A percentile compares a stretch with the other conserved stretches of the same genome.
phyloP scores from a whole-genome alignment of 345 rosid genomes.

The Geranium brycei region DNA sequence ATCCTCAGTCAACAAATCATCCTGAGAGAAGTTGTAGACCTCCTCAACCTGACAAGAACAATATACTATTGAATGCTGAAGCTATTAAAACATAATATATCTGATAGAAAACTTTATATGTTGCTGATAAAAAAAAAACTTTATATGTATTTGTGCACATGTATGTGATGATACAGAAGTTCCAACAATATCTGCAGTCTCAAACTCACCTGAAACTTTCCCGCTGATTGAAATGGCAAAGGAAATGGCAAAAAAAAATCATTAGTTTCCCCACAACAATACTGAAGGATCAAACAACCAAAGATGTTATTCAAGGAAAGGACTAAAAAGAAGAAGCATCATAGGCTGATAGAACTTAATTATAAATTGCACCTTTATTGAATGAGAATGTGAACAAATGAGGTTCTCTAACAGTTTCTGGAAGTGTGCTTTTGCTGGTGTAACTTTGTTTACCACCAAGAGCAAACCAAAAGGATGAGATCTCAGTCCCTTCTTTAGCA shows the following conservation, averaged over 20 bases:
- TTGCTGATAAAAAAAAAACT: neutral
- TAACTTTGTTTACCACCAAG: slow-evolving; percentile 92
- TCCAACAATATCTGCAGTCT: neutral
- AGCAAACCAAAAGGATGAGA: slow-evolving; percentile 81
- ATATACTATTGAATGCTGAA: slow-evolving; percentile 12
- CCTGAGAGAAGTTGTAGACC: slow-evolving; percentile 81
- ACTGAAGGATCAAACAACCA: neutral
- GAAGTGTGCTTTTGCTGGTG: slow-evolving; percentile 54
- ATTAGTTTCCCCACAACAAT: neutral
- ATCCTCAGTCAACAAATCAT: slow-evolving; percentile 90
- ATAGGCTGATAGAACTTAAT: neutral
- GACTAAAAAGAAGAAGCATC: neutral
- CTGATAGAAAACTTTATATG: neutral
- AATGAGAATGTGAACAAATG: slow-evolving; percentile 69
- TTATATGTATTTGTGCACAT: too few relatives aligned
- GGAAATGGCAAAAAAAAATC: slow-evolving; percentile 5
- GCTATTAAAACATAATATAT: neutral
- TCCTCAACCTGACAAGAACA: slow-evolving; percentile 62
- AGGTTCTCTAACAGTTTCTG: slow-evolving; percentile 63
- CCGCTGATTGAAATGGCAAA: slow-evolving; percentile 25
- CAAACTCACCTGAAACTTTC: slow-evolving; percentile 80
- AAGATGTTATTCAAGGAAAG: neutral
- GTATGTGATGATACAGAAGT: neutral
- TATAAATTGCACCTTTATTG: slow-evolving; percentile 42
- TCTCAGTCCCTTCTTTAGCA: slow-evolving; percentile 93